Percentiles rank a stretch among this genome's conserved stretches.
Conservation (phyloP, 1,284 basidiomycete species). For the Pyrrhoderma lamaoense region DNA sequence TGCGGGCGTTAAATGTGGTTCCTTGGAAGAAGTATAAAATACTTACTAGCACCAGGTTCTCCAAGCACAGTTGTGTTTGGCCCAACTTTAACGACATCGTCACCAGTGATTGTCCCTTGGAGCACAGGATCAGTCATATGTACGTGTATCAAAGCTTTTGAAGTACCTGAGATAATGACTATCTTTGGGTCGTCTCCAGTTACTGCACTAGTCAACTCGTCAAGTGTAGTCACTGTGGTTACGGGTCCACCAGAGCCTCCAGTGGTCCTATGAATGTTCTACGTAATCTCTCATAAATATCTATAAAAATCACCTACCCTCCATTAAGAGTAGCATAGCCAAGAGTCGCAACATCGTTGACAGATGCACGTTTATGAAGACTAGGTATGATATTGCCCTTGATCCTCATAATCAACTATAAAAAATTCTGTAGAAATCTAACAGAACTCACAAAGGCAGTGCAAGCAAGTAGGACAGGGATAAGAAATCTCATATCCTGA, state of each 20-base stretch:
- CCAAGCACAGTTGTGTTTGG: constrained; percentile 39
- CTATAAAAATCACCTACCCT: constrained; percentile 26
- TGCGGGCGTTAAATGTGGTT: neutral
- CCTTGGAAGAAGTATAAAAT: neutral
- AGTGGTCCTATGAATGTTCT: constrained; percentile 28
- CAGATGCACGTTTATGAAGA: constrained; percentile 29
- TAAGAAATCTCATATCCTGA: too few relatives aligned
- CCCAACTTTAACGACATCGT: constrained; percentile 35
- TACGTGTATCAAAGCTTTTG: neutral
- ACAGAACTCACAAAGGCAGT: too few relatives aligned
- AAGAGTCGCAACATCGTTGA: constrained; percentile 33
- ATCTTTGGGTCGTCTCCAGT: constrained; percentile 38
- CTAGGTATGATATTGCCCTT: constrained; percentile 1
- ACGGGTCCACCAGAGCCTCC: constrained; percentile 38
- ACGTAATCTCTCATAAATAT: neutral
- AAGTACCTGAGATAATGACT: constrained; percentile 36
- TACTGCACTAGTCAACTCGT: constrained; percentile 38
- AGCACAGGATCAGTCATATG: neutral
- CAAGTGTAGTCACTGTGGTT: constrained; percentile 37
- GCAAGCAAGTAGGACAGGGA: too few relatives aligned
- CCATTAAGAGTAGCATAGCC: constrained; percentile 38
- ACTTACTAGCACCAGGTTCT: constrained; percentile 25
- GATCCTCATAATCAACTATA: too few relatives aligned
- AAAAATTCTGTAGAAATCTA: too few relatives aligned
- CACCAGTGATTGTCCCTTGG: constrained; percentile 36